Conservation (phyloP, 1,284 basidiomycete species). For the Ceratobasidium sp. region DNA sequence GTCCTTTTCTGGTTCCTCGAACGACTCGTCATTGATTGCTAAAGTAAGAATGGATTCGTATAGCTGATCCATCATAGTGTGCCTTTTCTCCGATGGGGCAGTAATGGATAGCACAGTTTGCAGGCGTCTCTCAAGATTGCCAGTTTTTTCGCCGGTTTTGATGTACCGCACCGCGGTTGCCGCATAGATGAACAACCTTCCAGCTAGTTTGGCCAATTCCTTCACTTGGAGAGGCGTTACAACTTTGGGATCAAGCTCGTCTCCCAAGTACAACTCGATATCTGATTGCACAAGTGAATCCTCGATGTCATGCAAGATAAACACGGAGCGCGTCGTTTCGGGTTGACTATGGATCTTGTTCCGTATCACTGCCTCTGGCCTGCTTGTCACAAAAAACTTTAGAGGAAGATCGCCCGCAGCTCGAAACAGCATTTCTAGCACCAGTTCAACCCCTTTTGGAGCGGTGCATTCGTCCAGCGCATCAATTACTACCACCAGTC, state of each 20-base stretch:
- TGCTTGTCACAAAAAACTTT: slow-evolving; percentile 37
- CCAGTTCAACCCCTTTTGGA: background rate
- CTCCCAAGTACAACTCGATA: slow-evolving; percentile 28
- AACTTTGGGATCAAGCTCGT: slow-evolving; percentile 2
- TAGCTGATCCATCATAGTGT: no score
- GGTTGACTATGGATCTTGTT: background rate
- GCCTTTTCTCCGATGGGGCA: no score
- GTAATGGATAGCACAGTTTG: no score
- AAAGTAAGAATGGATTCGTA: no score
- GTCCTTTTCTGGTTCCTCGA: no score
- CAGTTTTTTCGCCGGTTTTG: no score
- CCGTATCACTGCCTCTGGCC: slow-evolving; percentile 28
- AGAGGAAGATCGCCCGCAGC: background rate
- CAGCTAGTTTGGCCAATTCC: no score
- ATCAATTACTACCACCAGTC: slow-evolving; percentile 33
- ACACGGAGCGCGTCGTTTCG: background rate
- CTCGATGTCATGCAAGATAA: slow-evolving; percentile 36
- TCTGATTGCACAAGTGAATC: slow-evolving; percentile 34
- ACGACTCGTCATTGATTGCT: no score
- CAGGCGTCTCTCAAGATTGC: no score
- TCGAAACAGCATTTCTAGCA: slow-evolving; percentile 1
- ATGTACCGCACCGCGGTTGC: no score
- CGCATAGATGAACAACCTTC: no score
- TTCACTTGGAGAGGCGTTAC: no score
- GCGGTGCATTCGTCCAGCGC: slow-evolving; percentile 37